Conservation (phyloP, 768 basidiomycete genomes). For the Sporobolomyces phaffii region DNA sequence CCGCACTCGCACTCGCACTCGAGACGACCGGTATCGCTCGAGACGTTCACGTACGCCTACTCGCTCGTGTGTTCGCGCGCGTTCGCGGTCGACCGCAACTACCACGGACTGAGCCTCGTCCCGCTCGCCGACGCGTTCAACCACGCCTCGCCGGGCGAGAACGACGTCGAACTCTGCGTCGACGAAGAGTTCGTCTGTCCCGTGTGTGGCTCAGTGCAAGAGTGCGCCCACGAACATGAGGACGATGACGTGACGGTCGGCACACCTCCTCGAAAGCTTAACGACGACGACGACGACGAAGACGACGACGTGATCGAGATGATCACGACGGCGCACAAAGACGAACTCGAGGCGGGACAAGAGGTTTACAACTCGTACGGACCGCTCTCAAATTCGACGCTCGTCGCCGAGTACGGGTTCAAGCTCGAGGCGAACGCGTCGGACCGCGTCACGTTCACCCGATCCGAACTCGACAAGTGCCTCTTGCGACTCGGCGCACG, state of each 20-base stretch:
- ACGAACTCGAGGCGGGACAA: constrained; percentile 52
- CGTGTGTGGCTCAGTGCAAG: constrained; percentile 61
- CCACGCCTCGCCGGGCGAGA: constrained; percentile 49
- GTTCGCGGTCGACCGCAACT: constrained; percentile 70
- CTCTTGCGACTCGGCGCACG: no score
- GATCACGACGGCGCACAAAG: constrained; percentile 55
- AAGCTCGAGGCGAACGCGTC: constrained; percentile 65
- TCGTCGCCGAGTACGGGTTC: constrained; percentile 68
- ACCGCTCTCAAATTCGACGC: constrained; percentile 59
- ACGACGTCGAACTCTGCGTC: constrained; percentile 8
- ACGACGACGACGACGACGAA: constrained; percentile 6
- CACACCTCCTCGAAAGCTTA: no score
- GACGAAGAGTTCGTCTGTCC: constrained; percentile 65
- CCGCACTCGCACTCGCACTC: background rate
- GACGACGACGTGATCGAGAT: constrained; percentile 55
- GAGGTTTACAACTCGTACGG: constrained; percentile 73
- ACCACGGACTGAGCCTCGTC: constrained; percentile 73
- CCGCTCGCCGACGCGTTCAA: constrained; percentile 66
- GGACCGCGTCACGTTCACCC: constrained; percentile 47
- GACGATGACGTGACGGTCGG: background rate
- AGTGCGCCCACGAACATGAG: constrained; percentile 63
- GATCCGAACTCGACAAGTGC: background rate
- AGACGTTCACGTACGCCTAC: constrained; percentile 55
- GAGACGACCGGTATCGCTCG: background rate
- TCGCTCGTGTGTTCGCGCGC: constrained; percentile 72